phyloP scores from a whole-genome alignment of 495 filamentous ascomycete genomes.

The Coniosporium apollinis region DNA sequence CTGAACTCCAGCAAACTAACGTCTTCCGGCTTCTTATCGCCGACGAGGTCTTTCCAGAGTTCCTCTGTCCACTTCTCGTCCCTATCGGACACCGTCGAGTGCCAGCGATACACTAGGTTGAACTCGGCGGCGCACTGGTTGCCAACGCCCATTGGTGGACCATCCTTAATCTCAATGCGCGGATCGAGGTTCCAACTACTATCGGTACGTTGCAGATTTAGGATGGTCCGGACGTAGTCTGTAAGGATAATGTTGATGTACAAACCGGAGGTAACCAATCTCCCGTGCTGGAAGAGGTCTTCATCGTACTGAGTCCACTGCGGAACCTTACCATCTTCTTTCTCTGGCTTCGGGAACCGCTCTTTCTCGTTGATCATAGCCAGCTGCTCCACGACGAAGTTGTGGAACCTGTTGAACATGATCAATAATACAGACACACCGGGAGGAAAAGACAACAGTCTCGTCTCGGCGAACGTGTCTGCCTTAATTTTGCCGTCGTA shows the following conservation, averaged over 20 bases:
- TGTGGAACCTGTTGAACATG: constrained; percentile 42
- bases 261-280: constrained; percentile 24
- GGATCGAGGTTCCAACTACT: constrained; percentile 25
- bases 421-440: constrained; percentile 58
- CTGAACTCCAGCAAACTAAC: constrained; percentile 1
- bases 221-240: constrained; percentile 28
- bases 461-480: constrained; percentile 63
- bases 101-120: constrained; percentile 58
- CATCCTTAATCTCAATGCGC: constrained; percentile 22
- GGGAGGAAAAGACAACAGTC: constrained; percentile 66
- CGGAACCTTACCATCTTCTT: constrained; percentile 8
- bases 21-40: constrained; percentile 2
- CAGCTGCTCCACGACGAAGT: constrained; percentile 32
- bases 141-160: constrained; percentile 28
- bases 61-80: constrained; percentile 52
- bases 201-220: constrained; percentile 25
- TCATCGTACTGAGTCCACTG: constrained; percentile 16
- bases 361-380: constrained; percentile 42
- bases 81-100: constrained; percentile 42
- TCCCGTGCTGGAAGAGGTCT: constrained; percentile 25
- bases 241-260: constrained; percentile 27
- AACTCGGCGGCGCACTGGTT: constrained; percentile 60
- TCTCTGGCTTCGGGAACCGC: constrained; percentile 31
- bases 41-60: constrained; percentile 30
- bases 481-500: constrained; percentile 72